Base-by-base conservation (phyloP, 805 yeast genomes). In the Wickerhamomyces pijperi region DNA sequence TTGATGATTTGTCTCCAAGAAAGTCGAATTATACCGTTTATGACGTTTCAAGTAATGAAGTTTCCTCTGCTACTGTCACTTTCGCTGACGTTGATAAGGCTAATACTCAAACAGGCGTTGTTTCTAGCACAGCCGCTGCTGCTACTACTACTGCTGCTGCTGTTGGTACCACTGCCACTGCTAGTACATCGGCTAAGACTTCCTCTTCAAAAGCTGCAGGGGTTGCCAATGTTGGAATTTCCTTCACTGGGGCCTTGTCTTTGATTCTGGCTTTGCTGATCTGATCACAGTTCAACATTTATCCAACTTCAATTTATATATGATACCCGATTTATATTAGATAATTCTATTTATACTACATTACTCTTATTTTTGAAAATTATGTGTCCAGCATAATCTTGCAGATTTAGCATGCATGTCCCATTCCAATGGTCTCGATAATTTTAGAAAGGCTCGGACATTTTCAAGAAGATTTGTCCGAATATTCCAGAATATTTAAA, bases 11-110 rank as follows among this genome's bases (percentile, higher is more conserved):
- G 34, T 48, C 55, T 14, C 56, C 61, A 2, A 61, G 54, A 40
- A 44, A 57, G 11, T 58, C 70, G 4, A 65, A 63, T 37, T 69
- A 64, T 47, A 55, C 65, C 3, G 59, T 72, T 28, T 49, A 44
- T 33, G 64, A 68, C 42, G 44, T 56, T 14, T 48, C 59, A 21
- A 69, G 63, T 34, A 46, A 53, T 13, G 54, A 43, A 19, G 47
- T 67, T 28, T 39, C 56, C 8, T 49, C 51, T 40, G 62, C 71
- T 3, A 57, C 63, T 8, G 64, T 68, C n/a, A 45, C 58, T 2
- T 63, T 68, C 40, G 50, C 49, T 23, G 48, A 58, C 8, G 54
- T 54, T 1, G 60, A 68, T 46, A 53, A 58, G 28, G 47, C 66
- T 40, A 68, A 72, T 28, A 37, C 59, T 8, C 51, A 65, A 36